These are phyloP conservation scores for Cyclotella sp. DNA, from an alignment of 108 stramenopile genomes.

Conservation along the genomic window DNA sequence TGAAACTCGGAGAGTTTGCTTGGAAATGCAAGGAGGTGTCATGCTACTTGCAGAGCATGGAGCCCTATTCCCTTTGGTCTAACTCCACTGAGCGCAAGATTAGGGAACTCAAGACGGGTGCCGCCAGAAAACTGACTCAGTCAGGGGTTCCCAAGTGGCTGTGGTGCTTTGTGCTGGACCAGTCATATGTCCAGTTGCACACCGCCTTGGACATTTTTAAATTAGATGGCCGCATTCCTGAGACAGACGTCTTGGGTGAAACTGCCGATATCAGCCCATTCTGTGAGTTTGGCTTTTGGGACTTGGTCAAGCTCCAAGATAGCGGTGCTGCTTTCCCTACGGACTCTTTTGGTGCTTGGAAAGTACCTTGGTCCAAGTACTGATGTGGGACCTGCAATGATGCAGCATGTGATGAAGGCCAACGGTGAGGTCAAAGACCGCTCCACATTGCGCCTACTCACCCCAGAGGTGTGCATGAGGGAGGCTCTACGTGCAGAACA, in stretches of 20 bases:
- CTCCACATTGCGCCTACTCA: neutral
- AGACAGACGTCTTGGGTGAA: constrained; percentile 33
- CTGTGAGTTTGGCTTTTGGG: constrained; percentile 47
- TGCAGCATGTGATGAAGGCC: constrained; percentile 16
- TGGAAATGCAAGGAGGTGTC: constrained; percentile 25
- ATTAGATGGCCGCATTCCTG: constrained; percentile 33
- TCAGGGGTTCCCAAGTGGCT: constrained; percentile 8
- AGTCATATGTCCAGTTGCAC: constrained; percentile 27
- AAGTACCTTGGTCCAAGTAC: constrained; percentile 35
- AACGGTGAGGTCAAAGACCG: constrained; percentile 32
- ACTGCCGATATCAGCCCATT: constrained; percentile 55
- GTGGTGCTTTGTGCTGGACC: constrained; percentile 44
- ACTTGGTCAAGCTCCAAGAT: constrained; percentile 37
- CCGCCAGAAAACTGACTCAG: constrained; percentile 11
- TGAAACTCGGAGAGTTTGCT: constrained; percentile 23
- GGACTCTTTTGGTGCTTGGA: constrained; percentile 16
- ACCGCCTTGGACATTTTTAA: constrained; percentile 20
- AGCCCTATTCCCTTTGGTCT: constrained; percentile 41
- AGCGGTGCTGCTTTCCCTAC: neutral
- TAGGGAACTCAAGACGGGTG: constrained; percentile 34
- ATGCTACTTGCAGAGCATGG: constrained; percentile 20
- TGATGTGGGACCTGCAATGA: constrained; percentile 3
- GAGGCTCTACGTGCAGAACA: neutral
- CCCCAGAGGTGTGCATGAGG: constrained; percentile 6
- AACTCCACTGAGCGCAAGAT: constrained; percentile 41